Conservation (phyloP, 345 rosid species). For the Bruguiera parviflora region DNA sequence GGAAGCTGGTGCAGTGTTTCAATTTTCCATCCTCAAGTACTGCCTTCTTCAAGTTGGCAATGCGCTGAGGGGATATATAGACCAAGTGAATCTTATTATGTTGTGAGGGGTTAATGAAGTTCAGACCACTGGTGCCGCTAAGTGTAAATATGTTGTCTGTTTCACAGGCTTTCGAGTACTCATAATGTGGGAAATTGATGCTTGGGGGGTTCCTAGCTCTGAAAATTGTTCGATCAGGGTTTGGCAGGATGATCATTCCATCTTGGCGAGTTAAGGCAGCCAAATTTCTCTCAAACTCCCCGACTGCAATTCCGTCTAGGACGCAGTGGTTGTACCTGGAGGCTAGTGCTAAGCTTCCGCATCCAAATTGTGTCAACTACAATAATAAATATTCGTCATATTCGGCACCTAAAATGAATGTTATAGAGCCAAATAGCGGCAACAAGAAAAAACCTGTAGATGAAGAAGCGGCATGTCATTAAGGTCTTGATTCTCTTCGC, state of each 20-base stretch:
- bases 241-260: background rate
- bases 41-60: conserved; percentile 12
- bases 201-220: conserved; percentile 21
- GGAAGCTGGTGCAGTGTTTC: conserved; percentile 15
- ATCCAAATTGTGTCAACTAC: conserved; percentile 22
- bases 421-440: background rate
- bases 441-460: conserved; percentile 10
- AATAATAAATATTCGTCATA: background rate
- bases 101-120: background rate
- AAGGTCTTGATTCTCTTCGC: conserved; percentile 4
- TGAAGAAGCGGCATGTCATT: conserved; percentile 11
- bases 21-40: conserved; percentile 5
- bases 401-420: background rate
- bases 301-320: conserved; percentile 18
- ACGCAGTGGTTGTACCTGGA: conserved; percentile 21
- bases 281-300: conserved; percentile 8
- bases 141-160: background rate
- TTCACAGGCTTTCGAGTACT: conserved; percentile 6
- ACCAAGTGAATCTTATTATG: conserved; percentile 2
- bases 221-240: conserved; percentile 20
- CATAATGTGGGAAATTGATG: conserved; percentile 19
- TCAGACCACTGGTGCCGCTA: background rate
- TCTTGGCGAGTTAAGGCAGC: conserved; percentile 20
- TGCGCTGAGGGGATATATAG: conserved; percentile 3
- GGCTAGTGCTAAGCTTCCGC: conserved; percentile 29